These are phyloP conservation scores for Peronospora farinosa DNA, from an alignment of 352 stramenopile species.

Conservation along the genomic window DNA sequence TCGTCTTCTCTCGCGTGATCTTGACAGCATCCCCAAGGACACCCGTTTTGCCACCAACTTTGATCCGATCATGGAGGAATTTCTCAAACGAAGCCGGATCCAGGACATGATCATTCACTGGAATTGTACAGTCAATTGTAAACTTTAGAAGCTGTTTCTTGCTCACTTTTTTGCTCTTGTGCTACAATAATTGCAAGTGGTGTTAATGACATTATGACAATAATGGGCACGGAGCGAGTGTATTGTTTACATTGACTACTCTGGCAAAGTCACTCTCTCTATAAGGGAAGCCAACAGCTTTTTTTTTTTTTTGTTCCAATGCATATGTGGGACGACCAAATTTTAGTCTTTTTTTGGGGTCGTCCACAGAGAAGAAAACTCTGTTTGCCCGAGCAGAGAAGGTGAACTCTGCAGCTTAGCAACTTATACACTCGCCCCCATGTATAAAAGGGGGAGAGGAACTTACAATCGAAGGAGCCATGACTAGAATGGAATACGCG, in stretches of 20 bases:
- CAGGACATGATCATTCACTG: slow-evolving; percentile 98
- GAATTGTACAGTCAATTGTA: slow-evolving; percentile 92
- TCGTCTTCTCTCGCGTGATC: slow-evolving; percentile 95
- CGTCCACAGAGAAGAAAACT: slow-evolving; percentile 86
- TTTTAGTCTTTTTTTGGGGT: no score
- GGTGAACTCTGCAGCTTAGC: slow-evolving; percentile 79
- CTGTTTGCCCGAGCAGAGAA: slow-evolving; percentile 86
- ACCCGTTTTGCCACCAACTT: slow-evolving; percentile 97
- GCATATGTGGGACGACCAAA: slow-evolving; percentile 42
- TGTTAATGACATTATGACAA: no score
- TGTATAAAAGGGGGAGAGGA: background rate
- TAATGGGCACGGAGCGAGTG: no score
- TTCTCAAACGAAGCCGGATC: slow-evolving; percentile 99
- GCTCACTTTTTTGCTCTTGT: slow-evolving; percentile 82
- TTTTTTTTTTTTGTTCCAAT: slow-evolving; percentile 20
- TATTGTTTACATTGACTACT: background rate
- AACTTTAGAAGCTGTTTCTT: slow-evolving; percentile 91
- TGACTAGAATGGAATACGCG: slow-evolving; percentile 14
- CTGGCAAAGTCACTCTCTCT: slow-evolving; percentile 12
- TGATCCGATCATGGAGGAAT: slow-evolving; percentile 99
- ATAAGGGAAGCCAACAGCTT: slow-evolving; percentile 7
- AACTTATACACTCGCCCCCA: slow-evolving; percentile 49
- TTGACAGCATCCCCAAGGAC: slow-evolving; percentile 92
- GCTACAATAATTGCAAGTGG: slow-evolving; percentile 22
- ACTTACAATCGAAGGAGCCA: slow-evolving; percentile 53